phyloP scores from a whole-genome alignment of 768 basidiomycete genomes.

The Xerocomellus amylosporus region DNA sequence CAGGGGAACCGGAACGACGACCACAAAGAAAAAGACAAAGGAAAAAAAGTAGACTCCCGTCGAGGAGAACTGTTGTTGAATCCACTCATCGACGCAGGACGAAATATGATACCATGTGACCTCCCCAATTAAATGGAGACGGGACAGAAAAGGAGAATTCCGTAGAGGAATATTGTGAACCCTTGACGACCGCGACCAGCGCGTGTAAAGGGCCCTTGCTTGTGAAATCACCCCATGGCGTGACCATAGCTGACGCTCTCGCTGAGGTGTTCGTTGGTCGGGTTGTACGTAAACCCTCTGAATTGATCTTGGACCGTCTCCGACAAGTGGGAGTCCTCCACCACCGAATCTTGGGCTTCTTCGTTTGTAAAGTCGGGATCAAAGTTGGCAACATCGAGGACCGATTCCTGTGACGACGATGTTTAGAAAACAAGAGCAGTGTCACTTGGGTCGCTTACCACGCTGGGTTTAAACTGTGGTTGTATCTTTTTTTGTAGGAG shows the following conservation, averaged over 20 bases:
- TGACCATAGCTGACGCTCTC: constrained; percentile 71
- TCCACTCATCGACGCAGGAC: not conserved
- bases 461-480: constrained; percentile 96
- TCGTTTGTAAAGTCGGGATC: constrained; percentile 98
- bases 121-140: not conserved
- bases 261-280: constrained; percentile 78
- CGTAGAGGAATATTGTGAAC: not conserved
- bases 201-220: constrained; percentile 1
- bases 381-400: constrained; percentile 94
- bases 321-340: constrained; percentile 87
- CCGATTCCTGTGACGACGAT: constrained; percentile 60
- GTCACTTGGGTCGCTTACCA: too few relatives aligned
- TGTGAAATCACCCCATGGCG: constrained; percentile 29
- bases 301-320: constrained; percentile 98
- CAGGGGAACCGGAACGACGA: not conserved
- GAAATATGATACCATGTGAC: not conserved
- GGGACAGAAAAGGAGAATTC: not conserved
- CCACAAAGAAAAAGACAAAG: not conserved
- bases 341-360: constrained; percentile 92
- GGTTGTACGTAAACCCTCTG: constrained; percentile 86
- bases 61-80: not conserved
- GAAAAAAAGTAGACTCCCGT: not conserved
- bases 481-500: constrained; percentile 93
- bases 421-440: constrained; percentile 5
- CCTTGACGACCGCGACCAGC: constrained; percentile 22